Evolutionary conservation across 2,329 filamentous ascomycete genomes (phyloP).

Genomic region (Pseudovirgaria hyperparasitica): DNA sequence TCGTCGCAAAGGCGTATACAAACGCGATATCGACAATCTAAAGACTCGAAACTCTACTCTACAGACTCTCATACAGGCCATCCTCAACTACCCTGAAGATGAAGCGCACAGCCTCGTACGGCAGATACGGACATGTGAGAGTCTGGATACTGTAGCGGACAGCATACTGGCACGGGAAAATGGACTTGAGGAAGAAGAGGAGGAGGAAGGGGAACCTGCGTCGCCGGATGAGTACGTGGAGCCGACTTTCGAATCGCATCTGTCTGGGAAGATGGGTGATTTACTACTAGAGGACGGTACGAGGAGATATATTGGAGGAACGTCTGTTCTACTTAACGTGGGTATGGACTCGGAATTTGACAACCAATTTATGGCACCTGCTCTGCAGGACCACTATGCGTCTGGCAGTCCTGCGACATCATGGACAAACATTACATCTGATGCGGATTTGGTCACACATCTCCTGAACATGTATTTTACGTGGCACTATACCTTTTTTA

Average conservation of each 20-base stretch:
- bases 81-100: constrained; percentile 81
- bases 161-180: constrained; percentile 42
- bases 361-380: constrained; percentile 7
- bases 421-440: constrained; percentile 79
- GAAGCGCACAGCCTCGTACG: constrained; percentile 71
- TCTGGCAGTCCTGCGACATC: constrained; percentile 50
- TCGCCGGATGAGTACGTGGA: constrained; percentile 29
- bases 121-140: constrained; percentile 78
- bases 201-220: constrained; percentile 27
- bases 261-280: constrained; percentile 89
- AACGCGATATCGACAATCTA: constrained; percentile 78
- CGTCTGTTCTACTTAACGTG: constrained; percentile 81
- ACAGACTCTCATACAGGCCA: constrained; percentile 84
- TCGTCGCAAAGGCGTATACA: constrained; percentile 90
- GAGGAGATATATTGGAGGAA: constrained; percentile 84
- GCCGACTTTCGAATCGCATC: constrained; percentile 55
- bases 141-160: constrained; percentile 50
- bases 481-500: constrained; percentile 96
- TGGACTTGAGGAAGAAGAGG: constrained; percentile 30
- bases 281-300: constrained; percentile 76
- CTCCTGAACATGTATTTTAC: constrained; percentile 96
- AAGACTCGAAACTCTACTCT: constrained; percentile 80
- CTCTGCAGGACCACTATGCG: constrained; percentile 15
- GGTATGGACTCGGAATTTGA: constrained; percentile 24
- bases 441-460: constrained; percentile 67